Evolutionary conservation across 306 rosid species (phyloP).

Genomic region (Macrotyloma uniflorum): DNA sequence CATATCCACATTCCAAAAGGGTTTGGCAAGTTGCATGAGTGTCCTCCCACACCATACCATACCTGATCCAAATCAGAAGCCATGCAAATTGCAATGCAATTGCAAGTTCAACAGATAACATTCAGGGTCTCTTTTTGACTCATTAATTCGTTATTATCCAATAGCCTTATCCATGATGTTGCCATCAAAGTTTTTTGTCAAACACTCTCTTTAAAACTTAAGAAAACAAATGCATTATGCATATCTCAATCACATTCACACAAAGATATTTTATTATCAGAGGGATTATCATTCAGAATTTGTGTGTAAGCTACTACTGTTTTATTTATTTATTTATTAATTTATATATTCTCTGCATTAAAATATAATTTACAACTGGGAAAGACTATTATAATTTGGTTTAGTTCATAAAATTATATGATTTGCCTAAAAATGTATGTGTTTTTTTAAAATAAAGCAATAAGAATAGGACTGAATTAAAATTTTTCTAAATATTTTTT

Average conservation of each 20-base stretch:
- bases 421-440: too few species aligned
- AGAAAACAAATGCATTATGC: slow-evolving; percentile 25
- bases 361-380: too few species aligned
- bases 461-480: too few species aligned
- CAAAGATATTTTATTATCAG: too few species aligned
- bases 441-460: too few species aligned
- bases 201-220: slow-evolving; percentile 34
- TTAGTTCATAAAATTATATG: too few species aligned
- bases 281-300: too few species aligned
- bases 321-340: too few species aligned
- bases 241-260: not conserved
- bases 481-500: too few species aligned
- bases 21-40: not conserved
- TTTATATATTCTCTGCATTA: too few species aligned
- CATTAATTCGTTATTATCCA: slow-evolving; percentile 18
- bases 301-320: too few species aligned
- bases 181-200: slow-evolving; percentile 25
- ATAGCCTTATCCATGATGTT: slow-evolving; percentile 45
- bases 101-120: slow-evolving; percentile 26
- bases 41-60: slow-evolving; percentile 13
- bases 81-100: not conserved
- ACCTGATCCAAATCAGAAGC: slow-evolving; percentile 37
- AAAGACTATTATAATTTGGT: too few species aligned
- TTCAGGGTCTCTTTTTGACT: slow-evolving; percentile 18
- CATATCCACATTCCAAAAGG: slow-evolving; percentile 44